Conservation (phyloP, 2,329 filamentous ascomycete species). For the Fusarium illudens region DNA sequence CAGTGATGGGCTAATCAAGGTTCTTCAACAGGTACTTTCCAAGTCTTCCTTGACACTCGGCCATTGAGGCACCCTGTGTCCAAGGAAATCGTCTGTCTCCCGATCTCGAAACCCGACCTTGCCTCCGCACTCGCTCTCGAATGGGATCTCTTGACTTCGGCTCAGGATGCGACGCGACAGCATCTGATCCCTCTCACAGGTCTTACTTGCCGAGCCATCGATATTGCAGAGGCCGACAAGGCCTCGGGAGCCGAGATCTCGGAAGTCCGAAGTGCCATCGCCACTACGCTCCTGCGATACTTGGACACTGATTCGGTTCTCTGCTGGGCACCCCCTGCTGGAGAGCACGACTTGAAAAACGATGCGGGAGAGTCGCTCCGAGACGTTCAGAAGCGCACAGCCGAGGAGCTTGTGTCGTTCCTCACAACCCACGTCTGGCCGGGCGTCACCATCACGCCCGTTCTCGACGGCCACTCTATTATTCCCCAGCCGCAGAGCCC, state of each 20-base stretch:
- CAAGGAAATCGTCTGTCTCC: constrained; percentile 76
- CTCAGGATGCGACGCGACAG: constrained; percentile 83
- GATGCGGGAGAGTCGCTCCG: constrained; percentile 69
- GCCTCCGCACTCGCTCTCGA: constrained; percentile 88
- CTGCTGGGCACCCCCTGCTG: constrained; percentile 77
- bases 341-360: constrained; percentile 57
- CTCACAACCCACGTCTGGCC: constrained; percentile 82
- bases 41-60: constrained; percentile 79
- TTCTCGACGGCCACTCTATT: constrained; percentile 82
- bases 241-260: constrained; percentile 41
- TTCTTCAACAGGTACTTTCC: constrained; percentile 52
- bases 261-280: constrained; percentile 70
- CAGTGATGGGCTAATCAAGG: constrained; percentile 9
- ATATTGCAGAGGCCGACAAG: constrained; percentile 76
- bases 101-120: constrained; percentile 78
- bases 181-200: constrained; percentile 93
- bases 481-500: constrained; percentile 77
- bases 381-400: constrained; percentile 73
- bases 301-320: constrained; percentile 91
- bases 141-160: constrained; percentile 86
- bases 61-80: constrained; percentile 80
- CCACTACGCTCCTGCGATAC: constrained; percentile 79
- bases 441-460: constrained; percentile 77
- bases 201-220: constrained; percentile 81
- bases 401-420: constrained; percentile 75